phyloP scores from a whole-genome alignment of 176 grass and related monocot species.

The Poa pratensis region DNA sequence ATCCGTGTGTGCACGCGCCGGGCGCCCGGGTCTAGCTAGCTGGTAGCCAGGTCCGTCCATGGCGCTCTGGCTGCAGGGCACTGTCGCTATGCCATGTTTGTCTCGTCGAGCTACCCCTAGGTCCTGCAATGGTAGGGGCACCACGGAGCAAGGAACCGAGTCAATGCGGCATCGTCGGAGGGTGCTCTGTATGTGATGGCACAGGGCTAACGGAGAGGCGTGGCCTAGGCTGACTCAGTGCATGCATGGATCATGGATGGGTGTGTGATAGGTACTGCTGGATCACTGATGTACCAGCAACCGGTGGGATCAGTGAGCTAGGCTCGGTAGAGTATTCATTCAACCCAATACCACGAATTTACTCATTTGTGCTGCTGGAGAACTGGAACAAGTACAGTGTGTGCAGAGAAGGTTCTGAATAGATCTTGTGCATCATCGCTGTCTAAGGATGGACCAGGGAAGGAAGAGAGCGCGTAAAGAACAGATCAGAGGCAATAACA shows the following conservation, averaged over 20 bases:
- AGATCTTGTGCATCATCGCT: not conserved
- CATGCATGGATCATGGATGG: slow-evolving; percentile 6
- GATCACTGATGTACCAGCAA: slow-evolving; percentile 7
- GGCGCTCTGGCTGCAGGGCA: slow-evolving; percentile 31
- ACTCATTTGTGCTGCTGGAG: not conserved
- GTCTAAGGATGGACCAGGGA: not conserved
- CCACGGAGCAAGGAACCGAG: slow-evolving; percentile 32
- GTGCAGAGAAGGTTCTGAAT: slow-evolving; percentile 39
- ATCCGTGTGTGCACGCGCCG: slow-evolving; percentile 41
- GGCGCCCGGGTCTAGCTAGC: slow-evolving; percentile 22
- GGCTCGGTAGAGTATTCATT: slow-evolving; percentile 13
- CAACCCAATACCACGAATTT: not conserved
- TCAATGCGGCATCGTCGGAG: slow-evolving; percentile 43
- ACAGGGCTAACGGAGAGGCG: slow-evolving; percentile 16
- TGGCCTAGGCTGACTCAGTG: slow-evolving; percentile 30
- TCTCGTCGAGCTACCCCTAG: not conserved
- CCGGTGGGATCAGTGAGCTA: not conserved
- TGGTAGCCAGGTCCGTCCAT: not conserved
- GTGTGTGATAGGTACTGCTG: not conserved
- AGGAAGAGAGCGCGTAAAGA: not conserved
- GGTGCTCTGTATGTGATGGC: slow-evolving; percentile 7
- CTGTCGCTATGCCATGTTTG: slow-evolving; percentile 27
- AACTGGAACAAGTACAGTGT: slow-evolving; percentile 7
- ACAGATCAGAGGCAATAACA: not conserved
- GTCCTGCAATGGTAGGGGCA: not conserved